Percentiles rank a stretch among this genome's conserved stretches.
Conservation (phyloP, 2,329 filamentous ascomycete species). For the Fusarium ramigenum region DNA sequence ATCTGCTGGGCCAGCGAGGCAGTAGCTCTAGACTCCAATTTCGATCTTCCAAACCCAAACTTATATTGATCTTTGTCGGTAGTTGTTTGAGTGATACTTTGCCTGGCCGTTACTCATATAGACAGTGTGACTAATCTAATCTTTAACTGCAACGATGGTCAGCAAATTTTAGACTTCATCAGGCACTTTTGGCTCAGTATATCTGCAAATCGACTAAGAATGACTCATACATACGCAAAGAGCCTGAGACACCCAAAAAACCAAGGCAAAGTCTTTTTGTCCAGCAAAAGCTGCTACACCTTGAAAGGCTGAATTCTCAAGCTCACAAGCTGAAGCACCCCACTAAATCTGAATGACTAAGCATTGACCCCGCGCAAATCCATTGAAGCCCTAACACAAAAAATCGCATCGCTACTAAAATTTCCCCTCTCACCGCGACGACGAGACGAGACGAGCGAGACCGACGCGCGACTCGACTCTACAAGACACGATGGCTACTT, state of each 20-base stretch:
- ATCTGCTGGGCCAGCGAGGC: not conserved
- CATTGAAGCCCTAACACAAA: constrained; percentile 52
- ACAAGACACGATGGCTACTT: constrained; percentile 63
- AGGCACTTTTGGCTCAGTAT: constrained; percentile 14
- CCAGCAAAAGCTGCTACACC: constrained; percentile 2
- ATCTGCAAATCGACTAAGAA: constrained; percentile 37
- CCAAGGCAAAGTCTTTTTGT: not conserved
- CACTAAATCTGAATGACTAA: constrained; percentile 32
- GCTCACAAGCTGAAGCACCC: constrained; percentile 41
- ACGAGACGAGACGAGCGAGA: constrained; percentile 40
- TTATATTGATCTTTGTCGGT: constrained; percentile 5
- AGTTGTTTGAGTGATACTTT: constrained; percentile 19
- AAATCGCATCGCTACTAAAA: constrained; percentile 45
- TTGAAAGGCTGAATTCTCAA: constrained; percentile 19
- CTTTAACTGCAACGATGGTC: constrained; percentile 23
- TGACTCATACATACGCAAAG: constrained; percentile 40
- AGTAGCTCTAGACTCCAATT: not conserved
- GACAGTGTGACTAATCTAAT: constrained; percentile 40
- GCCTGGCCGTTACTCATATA: constrained; percentile 19
- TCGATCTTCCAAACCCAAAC: constrained; percentile 2
- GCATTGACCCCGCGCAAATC: constrained; percentile 27
- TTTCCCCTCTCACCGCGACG: constrained; percentile 47
- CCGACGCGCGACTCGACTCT: constrained; percentile 45
- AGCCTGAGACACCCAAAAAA: constrained; percentile 15
- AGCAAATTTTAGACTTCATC: constrained; percentile 21